Base-by-base conservation (phyloP, 176 grass and related monocot species). In the Hyparrhenia diplandra region DNA sequence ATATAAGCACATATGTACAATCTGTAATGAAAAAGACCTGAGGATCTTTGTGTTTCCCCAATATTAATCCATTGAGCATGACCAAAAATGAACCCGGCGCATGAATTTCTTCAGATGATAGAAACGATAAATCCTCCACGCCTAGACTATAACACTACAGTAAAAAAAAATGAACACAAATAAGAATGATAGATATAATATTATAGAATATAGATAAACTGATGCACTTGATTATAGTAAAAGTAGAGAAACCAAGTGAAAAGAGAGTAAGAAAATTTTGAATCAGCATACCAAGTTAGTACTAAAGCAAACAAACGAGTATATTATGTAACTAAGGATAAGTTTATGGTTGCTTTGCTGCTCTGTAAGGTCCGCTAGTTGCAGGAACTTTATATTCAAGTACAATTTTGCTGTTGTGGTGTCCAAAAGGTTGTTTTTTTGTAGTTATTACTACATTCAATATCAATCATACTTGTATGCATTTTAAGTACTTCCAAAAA, bases 11-110 rank as follows among this genome's bases (percentile, higher is more conserved):
- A 24, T 12, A 71, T 62, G 20, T 61, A 42, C 30, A n/a, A 42
- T 75, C 29, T 67, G 39, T 51, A 75, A 70, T 21, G 32, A 82
- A 71, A 60, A 73, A 84, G 29, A 98, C 95, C 88, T 92, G 83
- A 34, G 95, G 95, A 64, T 87, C 88, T 77, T 75, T 87, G 78
- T 98, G 95, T 63, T 98, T 98, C 60, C 95, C 95, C 39, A 98
- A 81, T 89, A 98, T 94, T 69, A 98, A 83, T 34, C 95, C 95
- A 84, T 98, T 98, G 71, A 98, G 89, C 80, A 98, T 92, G 70
- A 98, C 95, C 90, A 98, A 88, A 91, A 85, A 98, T 71, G 95
- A 98, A 82, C 88, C 86, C 11, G 83, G 76, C 72, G 88, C 85
- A 74, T 94, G 92, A 64, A 98, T 92, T 89, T 98, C 92, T 85